Conservation (phyloP, 768 basidiomycete genomes). For the Gelatoporia subvermispora region DNA sequence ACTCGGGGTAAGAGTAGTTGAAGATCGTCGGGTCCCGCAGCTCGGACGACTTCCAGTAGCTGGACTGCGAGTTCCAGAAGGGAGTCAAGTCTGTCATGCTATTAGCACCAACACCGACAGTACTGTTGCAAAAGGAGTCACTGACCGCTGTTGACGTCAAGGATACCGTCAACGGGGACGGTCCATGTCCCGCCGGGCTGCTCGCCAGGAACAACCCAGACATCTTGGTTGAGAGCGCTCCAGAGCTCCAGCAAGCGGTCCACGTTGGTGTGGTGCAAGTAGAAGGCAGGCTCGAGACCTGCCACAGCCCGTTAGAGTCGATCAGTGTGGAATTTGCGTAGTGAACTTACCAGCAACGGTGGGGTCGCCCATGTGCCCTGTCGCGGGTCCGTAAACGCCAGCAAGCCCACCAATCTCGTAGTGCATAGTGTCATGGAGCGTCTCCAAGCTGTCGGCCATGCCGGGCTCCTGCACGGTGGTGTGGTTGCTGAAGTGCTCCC, state of each 20-base stretch:
- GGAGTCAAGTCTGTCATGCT: constrained; percentile 36
- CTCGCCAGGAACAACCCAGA: constrained; percentile 29
- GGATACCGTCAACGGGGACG: constrained; percentile 8
- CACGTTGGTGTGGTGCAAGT: constrained; percentile 48
- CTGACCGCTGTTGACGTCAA: constrained; percentile 8
- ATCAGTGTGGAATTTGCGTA: background rate
- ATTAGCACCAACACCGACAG: background rate
- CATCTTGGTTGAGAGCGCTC: constrained; percentile 39
- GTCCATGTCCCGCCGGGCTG: constrained; percentile 9
- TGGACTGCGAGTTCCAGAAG: constrained; percentile 36
- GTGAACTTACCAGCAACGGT: constrained; percentile 32
- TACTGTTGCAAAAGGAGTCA: background rate
- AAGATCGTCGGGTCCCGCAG: constrained; percentile 27
- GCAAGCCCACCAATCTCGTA: constrained; percentile 20
- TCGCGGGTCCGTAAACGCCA: constrained; percentile 27
- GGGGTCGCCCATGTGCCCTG: constrained; percentile 39
- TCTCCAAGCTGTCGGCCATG: constrained; percentile 43
- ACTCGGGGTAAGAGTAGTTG: constrained; percentile 49
- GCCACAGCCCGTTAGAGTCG: background rate
- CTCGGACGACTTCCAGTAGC: constrained; percentile 36
- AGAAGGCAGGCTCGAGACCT: constrained; percentile 53
- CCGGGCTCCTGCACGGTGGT: constrained; percentile 31
- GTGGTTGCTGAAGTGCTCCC: constrained; percentile 46
- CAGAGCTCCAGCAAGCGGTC: constrained; percentile 50
- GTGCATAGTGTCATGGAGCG: constrained; percentile 46